Percentiles rank a stretch among this genome's conserved stretches.
Evolutionary conservation across 768 basidiomycete genomes (phyloP).

Genomic region (Russula emetica): DNA sequence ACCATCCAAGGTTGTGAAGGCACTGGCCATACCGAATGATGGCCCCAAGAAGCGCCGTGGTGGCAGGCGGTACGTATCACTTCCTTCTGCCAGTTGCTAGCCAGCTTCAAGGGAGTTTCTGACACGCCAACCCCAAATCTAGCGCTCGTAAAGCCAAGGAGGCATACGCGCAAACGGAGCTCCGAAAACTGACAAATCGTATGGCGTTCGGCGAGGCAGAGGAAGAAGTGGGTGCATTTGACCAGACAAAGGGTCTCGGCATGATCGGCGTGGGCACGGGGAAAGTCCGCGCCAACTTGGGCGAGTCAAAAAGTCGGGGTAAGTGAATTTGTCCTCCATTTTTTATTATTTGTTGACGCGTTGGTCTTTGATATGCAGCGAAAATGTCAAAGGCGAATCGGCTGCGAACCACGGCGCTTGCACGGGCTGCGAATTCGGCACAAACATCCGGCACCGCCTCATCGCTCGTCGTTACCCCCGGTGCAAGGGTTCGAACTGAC

Average conservation of each 20-base stretch:
- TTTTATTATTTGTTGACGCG: background rate
- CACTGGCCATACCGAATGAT: slow-evolving; percentile 90
- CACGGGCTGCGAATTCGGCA: slow-evolving; percentile 61
- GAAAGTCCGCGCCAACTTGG: slow-evolving; percentile 81
- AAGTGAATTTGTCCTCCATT: slow-evolving; percentile 30
- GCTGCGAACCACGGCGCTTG: slow-evolving; percentile 79
- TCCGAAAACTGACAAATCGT: slow-evolving; percentile 94
- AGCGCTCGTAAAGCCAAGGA: slow-evolving; percentile 99
- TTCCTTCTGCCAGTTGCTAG: background rate
- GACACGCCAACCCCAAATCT: background rate
- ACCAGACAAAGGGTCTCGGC: slow-evolving; percentile 95
- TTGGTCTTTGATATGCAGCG: slow-evolving; percentile 46
- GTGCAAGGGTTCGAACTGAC: slow-evolving; percentile 97
- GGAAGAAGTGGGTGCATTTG: slow-evolving; percentile 93
- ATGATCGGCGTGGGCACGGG: slow-evolving; percentile 91
- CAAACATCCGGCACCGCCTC: slow-evolving; percentile 80
- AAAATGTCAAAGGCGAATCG: slow-evolving; percentile 96
- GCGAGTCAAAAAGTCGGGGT: slow-evolving; percentile 92
- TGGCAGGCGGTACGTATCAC: slow-evolving; percentile 71
- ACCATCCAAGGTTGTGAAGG: slow-evolving; percentile 88
- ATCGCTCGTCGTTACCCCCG: slow-evolving; percentile 86
- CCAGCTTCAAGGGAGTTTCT: background rate
- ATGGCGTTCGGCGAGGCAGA: slow-evolving; percentile 95
- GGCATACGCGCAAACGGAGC: slow-evolving; percentile 93
- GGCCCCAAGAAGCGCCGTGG: slow-evolving; percentile 94